Conservation (phyloP, 768 basidiomycete genomes). For the Naganishia vishniacii region DNA sequence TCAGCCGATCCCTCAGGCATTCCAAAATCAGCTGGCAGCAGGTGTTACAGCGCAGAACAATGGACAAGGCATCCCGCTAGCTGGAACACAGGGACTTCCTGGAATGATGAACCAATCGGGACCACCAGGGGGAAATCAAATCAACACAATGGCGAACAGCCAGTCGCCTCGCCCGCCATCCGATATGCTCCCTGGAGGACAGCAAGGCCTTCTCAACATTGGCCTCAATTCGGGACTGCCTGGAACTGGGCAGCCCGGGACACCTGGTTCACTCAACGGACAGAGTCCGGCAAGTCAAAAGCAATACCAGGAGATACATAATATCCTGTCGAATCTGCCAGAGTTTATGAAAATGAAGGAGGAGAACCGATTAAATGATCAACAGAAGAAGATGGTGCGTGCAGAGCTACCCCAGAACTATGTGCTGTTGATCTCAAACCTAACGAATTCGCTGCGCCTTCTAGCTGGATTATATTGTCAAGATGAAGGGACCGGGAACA, state of each 20-base stretch:
- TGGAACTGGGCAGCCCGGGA: background rate
- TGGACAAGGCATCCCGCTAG: too few species aligned
- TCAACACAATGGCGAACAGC: background rate
- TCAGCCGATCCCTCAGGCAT: slow-evolving; percentile 1
- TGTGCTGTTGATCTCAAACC: too few species aligned
- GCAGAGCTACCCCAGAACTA: too few species aligned
- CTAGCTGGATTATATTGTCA: slow-evolving; percentile 19
- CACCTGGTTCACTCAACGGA: background rate
- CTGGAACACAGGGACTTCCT: background rate
- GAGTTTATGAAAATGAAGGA: slow-evolving; percentile 26
- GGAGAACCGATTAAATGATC: slow-evolving; percentile 14
- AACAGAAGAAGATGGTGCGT: slow-evolving; percentile 18
- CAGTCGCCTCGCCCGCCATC: slow-evolving; percentile 7
- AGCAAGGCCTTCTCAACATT: background rate
- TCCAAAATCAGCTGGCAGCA: background rate
- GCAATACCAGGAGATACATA: slow-evolving; percentile 6
- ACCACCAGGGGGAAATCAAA: background rate
- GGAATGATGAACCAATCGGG: background rate
- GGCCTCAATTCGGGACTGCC: background rate
- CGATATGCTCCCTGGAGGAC: background rate
- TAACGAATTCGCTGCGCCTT: background rate
- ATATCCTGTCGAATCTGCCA: slow-evolving; percentile 22
- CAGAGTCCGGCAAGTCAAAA: slow-evolving; percentile 8
- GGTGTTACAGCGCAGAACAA: background rate
- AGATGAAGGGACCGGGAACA: slow-evolving; percentile 9